phyloP scores from a whole-genome alignment of 805 yeast genomes.

The Nakazawaea ishiwadae region DNA sequence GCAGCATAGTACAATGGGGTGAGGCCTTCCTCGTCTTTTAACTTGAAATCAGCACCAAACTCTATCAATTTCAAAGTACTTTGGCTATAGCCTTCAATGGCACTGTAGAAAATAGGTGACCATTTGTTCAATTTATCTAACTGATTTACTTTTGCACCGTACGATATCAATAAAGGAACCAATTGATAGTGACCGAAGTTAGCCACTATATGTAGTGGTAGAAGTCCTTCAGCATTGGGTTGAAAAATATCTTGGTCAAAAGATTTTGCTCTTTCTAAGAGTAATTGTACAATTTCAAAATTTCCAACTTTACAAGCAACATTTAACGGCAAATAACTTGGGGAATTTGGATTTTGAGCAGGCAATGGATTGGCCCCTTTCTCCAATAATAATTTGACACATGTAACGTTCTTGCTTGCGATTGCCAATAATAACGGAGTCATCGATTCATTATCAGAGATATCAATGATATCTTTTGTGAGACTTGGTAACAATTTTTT shows the following conservation, averaged over 20 bases:
- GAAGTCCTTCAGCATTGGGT: conserved; percentile 83
- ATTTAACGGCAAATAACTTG: conserved; percentile 72
- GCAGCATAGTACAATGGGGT: conserved; percentile 86
- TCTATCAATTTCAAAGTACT: conserved; percentile 69
- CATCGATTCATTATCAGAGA: conserved; percentile 68
- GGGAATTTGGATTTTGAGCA: conserved; percentile 41
- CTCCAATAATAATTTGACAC: conserved; percentile 44
- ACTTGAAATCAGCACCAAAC: conserved; percentile 63
- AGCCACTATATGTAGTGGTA: conserved; percentile 85
- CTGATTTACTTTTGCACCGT: conserved; percentile 74
- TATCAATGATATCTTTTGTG: conserved; percentile 33
- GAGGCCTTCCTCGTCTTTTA: conserved; percentile 75
- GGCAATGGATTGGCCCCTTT: conserved; percentile 48
- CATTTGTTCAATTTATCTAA: conserved; percentile 84
- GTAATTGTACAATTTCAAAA: conserved; percentile 58
- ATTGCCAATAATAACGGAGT: conserved; percentile 82
- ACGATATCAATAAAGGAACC: conserved; percentile 61
- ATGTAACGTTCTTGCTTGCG: conserved; percentile 54
- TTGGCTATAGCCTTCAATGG: conserved; percentile 72
- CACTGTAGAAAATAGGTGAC: conserved; percentile 92
- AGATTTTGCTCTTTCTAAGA: conserved; percentile 40
- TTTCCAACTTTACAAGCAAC: conserved; percentile 88
- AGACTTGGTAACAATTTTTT: conserved; percentile 28
- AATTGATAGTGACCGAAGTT: conserved; percentile 73
- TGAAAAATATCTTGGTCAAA: conserved; percentile 34